A percentile compares a stretch with the other conserved stretches of the same genome.
These are phyloP conservation scores for Amesomyces nigricolor DNA, from an alignment of 2,329 filamentous ascomycete species.

Conservation along the genomic window DNA sequence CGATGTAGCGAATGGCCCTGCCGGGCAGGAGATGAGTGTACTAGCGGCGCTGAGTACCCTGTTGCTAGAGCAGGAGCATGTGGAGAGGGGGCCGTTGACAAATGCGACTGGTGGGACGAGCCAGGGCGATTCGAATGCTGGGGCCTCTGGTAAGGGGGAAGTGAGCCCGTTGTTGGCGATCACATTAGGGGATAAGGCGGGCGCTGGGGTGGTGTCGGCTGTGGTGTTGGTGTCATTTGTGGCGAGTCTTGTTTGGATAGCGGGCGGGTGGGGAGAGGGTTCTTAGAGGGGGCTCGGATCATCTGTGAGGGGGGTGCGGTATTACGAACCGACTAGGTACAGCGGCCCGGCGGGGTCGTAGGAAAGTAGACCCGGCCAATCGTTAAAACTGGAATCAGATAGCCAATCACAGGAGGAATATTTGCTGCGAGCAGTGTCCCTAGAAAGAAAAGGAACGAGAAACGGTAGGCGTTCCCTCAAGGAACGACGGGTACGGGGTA, in stretches of 20 bases:
- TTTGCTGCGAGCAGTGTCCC: no score
- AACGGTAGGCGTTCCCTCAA: no score
- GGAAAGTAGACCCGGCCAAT: no score
- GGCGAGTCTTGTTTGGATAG: conserved; percentile 27
- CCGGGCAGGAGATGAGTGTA: conserved; percentile 50
- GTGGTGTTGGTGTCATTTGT: conserved; percentile 33
- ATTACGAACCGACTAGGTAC: no score
- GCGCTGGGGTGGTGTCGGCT: conserved; percentile 38
- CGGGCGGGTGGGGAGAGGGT: conserved; percentile 13
- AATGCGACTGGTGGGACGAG: conserved; percentile 41
- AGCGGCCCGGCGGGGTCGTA: no score
- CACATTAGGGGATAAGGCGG: conserved; percentile 35
- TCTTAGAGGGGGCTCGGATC: not conserved
- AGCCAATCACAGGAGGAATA: no score
- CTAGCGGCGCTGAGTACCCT: conserved; percentile 44
- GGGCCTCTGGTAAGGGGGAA: conserved; percentile 11
- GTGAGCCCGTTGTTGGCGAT: conserved; percentile 14
- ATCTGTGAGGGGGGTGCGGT: no score
- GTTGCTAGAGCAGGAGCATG: conserved; percentile 32
- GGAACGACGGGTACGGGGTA: no score
- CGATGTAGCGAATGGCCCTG: conserved; percentile 44
- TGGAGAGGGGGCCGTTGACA: conserved; percentile 29
- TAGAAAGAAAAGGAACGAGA: no score
- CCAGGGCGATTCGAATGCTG: conserved; percentile 31
- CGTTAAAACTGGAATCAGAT: no score